Conservation (phyloP, 352 stramenopile species). For the Plasmopara muralis region DNA sequence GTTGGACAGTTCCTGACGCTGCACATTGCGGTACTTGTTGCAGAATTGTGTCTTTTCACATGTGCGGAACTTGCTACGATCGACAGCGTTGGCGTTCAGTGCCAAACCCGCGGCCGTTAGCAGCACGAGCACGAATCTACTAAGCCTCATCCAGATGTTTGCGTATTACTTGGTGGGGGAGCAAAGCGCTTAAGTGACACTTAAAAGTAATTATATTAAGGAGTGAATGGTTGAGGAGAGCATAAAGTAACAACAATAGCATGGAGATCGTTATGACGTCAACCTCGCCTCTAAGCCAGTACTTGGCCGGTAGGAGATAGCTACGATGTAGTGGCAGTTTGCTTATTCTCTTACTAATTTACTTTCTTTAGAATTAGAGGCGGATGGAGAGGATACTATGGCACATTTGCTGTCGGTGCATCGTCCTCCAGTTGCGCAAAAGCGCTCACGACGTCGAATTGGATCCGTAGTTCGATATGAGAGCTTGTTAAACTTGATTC, state of each 20-base stretch:
- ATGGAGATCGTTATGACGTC: slow-evolving; percentile 41
- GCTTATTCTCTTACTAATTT: neutral
- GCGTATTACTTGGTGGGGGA: slow-evolving; percentile 14
- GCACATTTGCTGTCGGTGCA: slow-evolving; percentile 11
- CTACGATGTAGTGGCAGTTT: neutral
- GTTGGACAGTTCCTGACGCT: slow-evolving; percentile 11
- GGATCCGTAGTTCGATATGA: neutral
- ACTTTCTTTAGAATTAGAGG: slow-evolving; percentile 11
- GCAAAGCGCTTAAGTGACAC: neutral
- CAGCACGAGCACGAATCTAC: slow-evolving; percentile 12
- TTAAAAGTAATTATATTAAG: neutral
- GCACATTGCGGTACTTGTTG: slow-evolving; percentile 47
- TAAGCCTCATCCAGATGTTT: slow-evolving; percentile 13
- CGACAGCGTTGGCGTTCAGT: slow-evolving; percentile 65
- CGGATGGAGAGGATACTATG: slow-evolving; percentile 4
- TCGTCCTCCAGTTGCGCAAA: slow-evolving; percentile 2
- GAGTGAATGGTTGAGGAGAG: neutral
- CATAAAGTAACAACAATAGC: neutral
- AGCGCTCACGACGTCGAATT: slow-evolving; percentile 5
- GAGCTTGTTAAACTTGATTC: slow-evolving; percentile 1
- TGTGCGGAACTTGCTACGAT: slow-evolving; percentile 97
- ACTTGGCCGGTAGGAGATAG: slow-evolving; percentile 34
- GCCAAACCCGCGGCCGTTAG: slow-evolving; percentile 6
- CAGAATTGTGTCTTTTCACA: slow-evolving; percentile 98
- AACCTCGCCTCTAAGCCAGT: slow-evolving; percentile 49